Conservation (phyloP, 768 basidiomycete species). For the Leccinum ochraceum region DNA sequence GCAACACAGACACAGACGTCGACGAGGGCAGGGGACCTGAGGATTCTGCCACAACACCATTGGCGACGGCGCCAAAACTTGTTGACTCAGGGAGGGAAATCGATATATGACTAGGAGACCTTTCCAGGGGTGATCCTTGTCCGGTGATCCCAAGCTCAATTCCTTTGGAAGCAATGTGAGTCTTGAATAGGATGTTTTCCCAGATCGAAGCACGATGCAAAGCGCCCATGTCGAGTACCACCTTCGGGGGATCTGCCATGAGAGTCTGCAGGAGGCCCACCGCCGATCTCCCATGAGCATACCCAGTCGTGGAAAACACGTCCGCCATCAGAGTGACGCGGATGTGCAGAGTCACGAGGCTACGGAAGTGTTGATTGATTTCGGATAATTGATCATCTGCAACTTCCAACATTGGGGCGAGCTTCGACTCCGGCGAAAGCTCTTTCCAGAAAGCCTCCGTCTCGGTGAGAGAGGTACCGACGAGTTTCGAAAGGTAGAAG, state of each 20-base stretch:
- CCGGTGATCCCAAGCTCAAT: slow-evolving; percentile 50
- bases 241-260: slow-evolving; percentile 60
- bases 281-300: slow-evolving; percentile 76
- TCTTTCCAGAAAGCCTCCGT: slow-evolving; percentile 73
- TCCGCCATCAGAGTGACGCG: slow-evolving; percentile 84
- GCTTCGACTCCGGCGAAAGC: slow-evolving; percentile 54
- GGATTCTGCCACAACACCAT: slow-evolving; percentile 30
- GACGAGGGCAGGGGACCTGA: slow-evolving; percentile 24
- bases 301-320: slow-evolving; percentile 81
- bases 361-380: slow-evolving; percentile 68
- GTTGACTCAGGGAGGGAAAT: slow-evolving; percentile 43
- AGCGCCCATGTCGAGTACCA: slow-evolving; percentile 71
- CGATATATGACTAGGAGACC: slow-evolving; percentile 46
- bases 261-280: slow-evolving; percentile 74
- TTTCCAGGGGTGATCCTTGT: slow-evolving; percentile 46
- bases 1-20: slow-evolving; percentile 26
- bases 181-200: slow-evolving; percentile 83
- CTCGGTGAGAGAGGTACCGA: slow-evolving; percentile 65
- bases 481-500: slow-evolving; percentile 64
- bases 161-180: slow-evolving; percentile 53
- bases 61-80: slow-evolving; percentile 32
- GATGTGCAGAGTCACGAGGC: slow-evolving; percentile 72
- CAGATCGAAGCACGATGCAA: slow-evolving; percentile 82
- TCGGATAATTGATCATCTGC: slow-evolving; percentile 47
- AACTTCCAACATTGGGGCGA: slow-evolving; percentile 61